Conservation (phyloP, 2,329 filamentous ascomycete genomes). For the Venturia asperata region DNA sequence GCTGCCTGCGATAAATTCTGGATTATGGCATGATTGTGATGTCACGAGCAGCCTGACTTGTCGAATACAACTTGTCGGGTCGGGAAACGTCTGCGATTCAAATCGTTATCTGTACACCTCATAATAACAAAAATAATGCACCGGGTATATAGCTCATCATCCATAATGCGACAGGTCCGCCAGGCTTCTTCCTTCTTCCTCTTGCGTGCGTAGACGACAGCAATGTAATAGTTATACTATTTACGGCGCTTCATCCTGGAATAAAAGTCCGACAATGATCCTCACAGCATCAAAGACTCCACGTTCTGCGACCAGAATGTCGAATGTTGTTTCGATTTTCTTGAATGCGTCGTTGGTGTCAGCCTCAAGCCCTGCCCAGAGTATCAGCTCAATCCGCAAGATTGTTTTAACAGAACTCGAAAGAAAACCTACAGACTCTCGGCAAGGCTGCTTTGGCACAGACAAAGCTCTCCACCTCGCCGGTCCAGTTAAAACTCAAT, state of each 20-base stretch:
- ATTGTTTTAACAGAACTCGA: too few relatives aligned
- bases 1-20: too few relatives aligned
- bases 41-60: too few relatives aligned
- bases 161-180: not conserved
- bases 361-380: conserved; percentile 15
- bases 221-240: not conserved
- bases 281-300: conserved; percentile 11
- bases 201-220: not conserved
- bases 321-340: conserved; percentile 13
- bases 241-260: not conserved
- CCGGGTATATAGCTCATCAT: not conserved
- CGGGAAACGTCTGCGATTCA: too few relatives aligned
- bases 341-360: conserved; percentile 8
- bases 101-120: too few relatives aligned
- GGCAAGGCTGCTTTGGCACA: conserved; percentile 51
- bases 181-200: not conserved
- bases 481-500: conserved; percentile 64
- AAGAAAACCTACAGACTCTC: conserved; percentile 51
- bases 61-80: too few relatives aligned
- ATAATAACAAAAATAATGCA: too few relatives aligned
- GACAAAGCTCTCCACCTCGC: conserved; percentile 57
- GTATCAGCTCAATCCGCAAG: not conserved
- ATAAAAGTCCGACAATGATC: conserved; percentile 11
- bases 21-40: too few relatives aligned
- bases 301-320: conserved; percentile 8